Base-by-base conservation (phyloP, 1,284 basidiomycete genomes). In the Inonotus obliquus region DNA sequence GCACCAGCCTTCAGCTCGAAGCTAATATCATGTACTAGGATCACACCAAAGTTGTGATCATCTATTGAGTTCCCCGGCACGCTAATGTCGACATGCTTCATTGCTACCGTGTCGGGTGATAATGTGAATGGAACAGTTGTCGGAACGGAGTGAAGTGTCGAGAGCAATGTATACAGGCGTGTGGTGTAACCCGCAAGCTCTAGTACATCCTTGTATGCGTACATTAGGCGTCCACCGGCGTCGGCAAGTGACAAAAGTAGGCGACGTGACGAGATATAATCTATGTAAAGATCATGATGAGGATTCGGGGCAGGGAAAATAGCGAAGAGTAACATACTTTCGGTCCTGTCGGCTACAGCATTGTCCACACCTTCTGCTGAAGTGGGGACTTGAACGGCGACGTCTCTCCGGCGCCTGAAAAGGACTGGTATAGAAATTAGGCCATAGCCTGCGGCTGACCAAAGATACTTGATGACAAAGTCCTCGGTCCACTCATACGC, bases 241-340 rank as follows among this genome's bases (percentile, higher is more conserved):
- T 99, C 96, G 2, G 96, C 95, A 4, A 98, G 84, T 0, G 95
- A 95, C 38, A 98, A 81, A 2, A 98, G 81, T 3, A 98, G 82
- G 21, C 96, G 84, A n/a, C 95, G 85, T 65, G 96, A 97, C 23
- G 95, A 96, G 61, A 98, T 94, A 73, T 98, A 98, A n/a, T 88
- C 92, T 94, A 29, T 35, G 23, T 65, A 3, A 54, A 17, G 13
- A 19, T 38, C 41, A 55, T 27, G 58, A 38, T 27, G n/a, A 48
- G n/a, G 58, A 45, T n/a, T n/a, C 32, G 51, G 49, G 19, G 57
- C 65, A 37, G 67, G 62, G 23, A 7, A 25, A 44, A 39, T 39
- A 29, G 51, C 63, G 54, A 61, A 19, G 10, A 25, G 1, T 37
- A 2, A 73, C 84, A 63, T 64, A 86, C 87, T 84, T 68, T 89